These are phyloP conservation scores for Scheffersomyces quercinus DNA, from an alignment of 1,139 yeast genomes.

Conservation along the genomic window DNA sequence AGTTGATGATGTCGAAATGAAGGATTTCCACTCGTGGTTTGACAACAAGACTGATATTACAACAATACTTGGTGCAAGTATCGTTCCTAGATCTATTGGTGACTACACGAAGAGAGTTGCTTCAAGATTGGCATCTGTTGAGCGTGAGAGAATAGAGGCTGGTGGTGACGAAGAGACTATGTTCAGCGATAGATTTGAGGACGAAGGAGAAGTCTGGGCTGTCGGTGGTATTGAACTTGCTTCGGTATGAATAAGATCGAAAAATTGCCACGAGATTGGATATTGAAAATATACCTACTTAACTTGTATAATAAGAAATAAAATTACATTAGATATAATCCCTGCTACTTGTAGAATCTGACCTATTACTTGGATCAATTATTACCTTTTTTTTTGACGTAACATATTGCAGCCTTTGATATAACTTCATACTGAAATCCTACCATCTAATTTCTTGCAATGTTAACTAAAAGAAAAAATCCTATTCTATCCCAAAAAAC, in stretches of 20 bases:
- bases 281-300: background rate
- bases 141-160: slow-evolving; percentile 80
- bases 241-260: too few species aligned
- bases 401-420: too few species aligned
- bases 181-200: slow-evolving; percentile 83
- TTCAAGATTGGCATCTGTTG: slow-evolving; percentile 75
- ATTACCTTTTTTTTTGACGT: too few species aligned
- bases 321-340: background rate
- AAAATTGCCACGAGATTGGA: too few species aligned
- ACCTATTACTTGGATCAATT: too few species aligned
- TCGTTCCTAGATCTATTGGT: slow-evolving; percentile 72
- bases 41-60: slow-evolving; percentile 23
- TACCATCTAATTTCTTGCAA: too few species aligned
- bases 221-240: slow-evolving; percentile 63
- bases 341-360: background rate
- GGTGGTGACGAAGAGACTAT: slow-evolving; percentile 91
- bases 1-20: slow-evolving; percentile 67
- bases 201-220: slow-evolving; percentile 85
- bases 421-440: too few species aligned
- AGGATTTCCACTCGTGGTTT: slow-evolving; percentile 63
- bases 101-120: slow-evolving; percentile 92
- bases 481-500: too few species aligned
- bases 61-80: slow-evolving; percentile 47
- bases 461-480: too few species aligned
- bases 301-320: background rate